Percentiles rank a stretch among this genome's conserved stretches.
phyloP scores from a whole-genome alignment of 441 rosid genomes.

The Euphorbia schlechtendalii region DNA sequence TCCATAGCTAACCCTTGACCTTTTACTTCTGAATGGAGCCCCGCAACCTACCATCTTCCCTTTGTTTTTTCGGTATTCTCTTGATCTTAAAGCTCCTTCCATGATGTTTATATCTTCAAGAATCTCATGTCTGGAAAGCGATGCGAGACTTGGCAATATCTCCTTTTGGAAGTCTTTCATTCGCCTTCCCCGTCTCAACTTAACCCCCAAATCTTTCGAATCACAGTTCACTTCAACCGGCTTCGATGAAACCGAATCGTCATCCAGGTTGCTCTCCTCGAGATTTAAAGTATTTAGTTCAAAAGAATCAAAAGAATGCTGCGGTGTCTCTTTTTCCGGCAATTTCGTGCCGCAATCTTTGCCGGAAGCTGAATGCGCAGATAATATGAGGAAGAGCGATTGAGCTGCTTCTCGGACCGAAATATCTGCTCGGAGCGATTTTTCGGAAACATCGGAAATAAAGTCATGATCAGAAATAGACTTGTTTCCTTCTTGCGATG shows the following conservation, averaged over 20 bases:
- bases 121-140: constrained; percentile 68
- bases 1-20: constrained; percentile 27
- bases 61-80: constrained; percentile 60
- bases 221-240: constrained; percentile 34
- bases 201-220: constrained; percentile 43
- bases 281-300: constrained; percentile 50
- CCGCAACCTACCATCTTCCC: constrained; percentile 36
- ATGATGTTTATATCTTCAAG: constrained; percentile 63
- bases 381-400: constrained; percentile 44
- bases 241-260: constrained; percentile 46
- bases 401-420: constrained; percentile 54
- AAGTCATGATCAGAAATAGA: too few species aligned
- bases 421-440: constrained; percentile 28
- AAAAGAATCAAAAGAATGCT: constrained; percentile 49
- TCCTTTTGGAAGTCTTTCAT: constrained; percentile 81
- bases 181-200: constrained; percentile 70
- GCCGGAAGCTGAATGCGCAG: constrained; percentile 19
- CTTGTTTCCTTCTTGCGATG: constrained; percentile 26
- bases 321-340: constrained; percentile 25
- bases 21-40: constrained; percentile 29
- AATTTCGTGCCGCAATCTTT: constrained; percentile 27
- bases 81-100: constrained; percentile 71
- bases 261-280: constrained; percentile 43
- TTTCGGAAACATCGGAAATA: too few species aligned
- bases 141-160: constrained; percentile 55